Conservation (phyloP, 805 yeast species). For the Candida montana region DNA sequence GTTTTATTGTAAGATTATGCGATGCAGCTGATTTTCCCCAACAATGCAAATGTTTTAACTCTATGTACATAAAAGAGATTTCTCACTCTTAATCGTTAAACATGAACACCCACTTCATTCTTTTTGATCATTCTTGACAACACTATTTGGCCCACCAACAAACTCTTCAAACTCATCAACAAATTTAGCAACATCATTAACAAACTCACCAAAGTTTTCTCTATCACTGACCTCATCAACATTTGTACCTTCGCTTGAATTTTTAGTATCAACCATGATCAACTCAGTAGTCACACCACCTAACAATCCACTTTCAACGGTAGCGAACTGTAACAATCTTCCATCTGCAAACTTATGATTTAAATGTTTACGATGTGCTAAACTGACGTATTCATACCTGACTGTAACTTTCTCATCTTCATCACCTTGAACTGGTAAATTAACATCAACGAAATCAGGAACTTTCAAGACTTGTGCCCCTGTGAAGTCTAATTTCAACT, state of each 20-base stretch:
- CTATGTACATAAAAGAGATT: too few relatives aligned
- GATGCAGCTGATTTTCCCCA: too few relatives aligned
- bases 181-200: constrained; percentile 15
- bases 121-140: too few relatives aligned
- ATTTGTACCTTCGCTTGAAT: not conserved
- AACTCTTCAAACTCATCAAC: constrained; percentile 10
- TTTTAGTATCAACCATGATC: constrained; percentile 35
- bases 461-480: constrained; percentile 32
- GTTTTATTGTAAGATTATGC: too few relatives aligned
- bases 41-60: too few relatives aligned
- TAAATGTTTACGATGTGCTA: constrained; percentile 40
- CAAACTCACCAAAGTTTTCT: constrained; percentile 17
- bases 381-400: constrained; percentile 39
- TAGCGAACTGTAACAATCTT: constrained; percentile 34
- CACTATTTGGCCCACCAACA: too few relatives aligned
- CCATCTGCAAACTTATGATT: constrained; percentile 33
- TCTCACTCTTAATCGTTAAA: too few relatives aligned
- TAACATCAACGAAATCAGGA: constrained; percentile 35
- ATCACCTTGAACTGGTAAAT: constrained; percentile 22
- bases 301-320: constrained; percentile 52
- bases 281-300: constrained; percentile 52
- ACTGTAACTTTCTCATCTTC: constrained; percentile 21
- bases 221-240: too few relatives aligned
- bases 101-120: too few relatives aligned
- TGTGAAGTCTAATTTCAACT: constrained; percentile 36